Base-by-base conservation (phyloP, 495 filamentous ascomycete species). In the Platismatia glauca region DNA sequence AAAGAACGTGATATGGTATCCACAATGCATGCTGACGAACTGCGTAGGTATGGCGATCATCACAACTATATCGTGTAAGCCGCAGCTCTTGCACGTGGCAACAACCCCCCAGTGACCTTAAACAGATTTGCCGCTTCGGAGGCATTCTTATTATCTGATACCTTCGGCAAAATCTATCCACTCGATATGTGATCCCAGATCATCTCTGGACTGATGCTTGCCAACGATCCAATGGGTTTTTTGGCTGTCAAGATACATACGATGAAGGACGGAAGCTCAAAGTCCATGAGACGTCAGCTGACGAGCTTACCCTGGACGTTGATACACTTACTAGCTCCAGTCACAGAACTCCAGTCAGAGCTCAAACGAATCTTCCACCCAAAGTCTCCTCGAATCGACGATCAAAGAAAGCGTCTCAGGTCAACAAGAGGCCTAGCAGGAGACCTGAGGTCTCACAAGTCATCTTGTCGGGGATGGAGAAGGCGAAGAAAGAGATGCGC, bases 161-260 rank as follows among this genome's bases (percentile, higher is more conserved):
- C 18, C 60, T 62, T 38, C 52, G 60, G 27, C 52, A 22, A 55
- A 55, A 20, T 29, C 52, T 62, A 24, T 62, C 38, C 16, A 34
- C 34, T 55, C 52, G 20, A 46, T 57, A 57, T 46, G 27, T 55
- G 35, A 61, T 61, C 22, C 50, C 59, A n/a, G 50, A 56, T 41
- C n/a, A 46, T 46, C 35, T 62, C 52, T 62, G 60, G 38, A 55
- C 27, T 33, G 50, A 46, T 41, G 48, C 35, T 57, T 64, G 48
- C 58, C 58, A 64, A 13, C 55, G 34, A 4, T 60, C 58, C 20
- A 60, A 64, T 64, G 48, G 58, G 11, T 55, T 60, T 22, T 64
- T 64, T 11, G 63, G 58, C 29, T 64, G 63, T 60, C 7, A 37
- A 55, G 63, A 64, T 44, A 22, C 0, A 46, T 61, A 44, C 52